These are phyloP conservation scores for Sarocladiaceae sp. DNA, from an alignment of 2,329 filamentous ascomycete genomes.

Conservation along the genomic window DNA sequence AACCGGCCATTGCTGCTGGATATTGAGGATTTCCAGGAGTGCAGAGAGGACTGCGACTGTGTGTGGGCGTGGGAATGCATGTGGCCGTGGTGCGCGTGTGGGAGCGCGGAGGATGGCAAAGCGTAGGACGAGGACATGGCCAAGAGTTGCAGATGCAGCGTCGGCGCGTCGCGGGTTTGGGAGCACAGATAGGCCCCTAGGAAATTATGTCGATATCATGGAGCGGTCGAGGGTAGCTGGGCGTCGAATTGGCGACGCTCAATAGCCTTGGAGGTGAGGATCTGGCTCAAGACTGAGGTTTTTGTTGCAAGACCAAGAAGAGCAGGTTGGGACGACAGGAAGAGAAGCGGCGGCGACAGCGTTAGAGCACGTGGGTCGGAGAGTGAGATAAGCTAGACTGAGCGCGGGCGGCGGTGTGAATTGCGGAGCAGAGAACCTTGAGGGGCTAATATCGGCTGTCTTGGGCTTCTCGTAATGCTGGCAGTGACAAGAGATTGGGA, in stretches of 20 bases:
- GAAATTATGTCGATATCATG: conserved; percentile 3
- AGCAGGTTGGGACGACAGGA: too few species aligned
- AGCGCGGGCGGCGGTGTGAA: background rate
- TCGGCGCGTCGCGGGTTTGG: conserved; percentile 1
- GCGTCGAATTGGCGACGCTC: background rate
- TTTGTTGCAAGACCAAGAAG: too few species aligned
- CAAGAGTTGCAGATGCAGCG: background rate
- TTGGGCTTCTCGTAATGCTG: background rate
- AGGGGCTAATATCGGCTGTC: conserved; percentile 9
- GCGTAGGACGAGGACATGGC: conserved; percentile 47
- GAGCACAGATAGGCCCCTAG: conserved; percentile 7
- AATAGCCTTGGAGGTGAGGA: too few species aligned
- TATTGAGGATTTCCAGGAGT: conserved; percentile 29
- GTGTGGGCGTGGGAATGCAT: conserved; percentile 33
- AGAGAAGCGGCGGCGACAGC: too few species aligned
- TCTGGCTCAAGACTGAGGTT: too few species aligned
- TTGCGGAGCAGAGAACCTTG: conserved; percentile 9
- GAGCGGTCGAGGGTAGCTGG: background rate
- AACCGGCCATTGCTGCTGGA: conserved; percentile 23
- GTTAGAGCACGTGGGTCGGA: background rate
- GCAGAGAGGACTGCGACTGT: conserved; percentile 32
- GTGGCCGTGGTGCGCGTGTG: conserved; percentile 39
- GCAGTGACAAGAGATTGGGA: background rate
- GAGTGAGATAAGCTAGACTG: conserved; percentile 2
- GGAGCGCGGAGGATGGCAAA: conserved; percentile 44